Conservation (phyloP, 2,329 filamentous ascomycete species). For the Cercospora canescens region DNA sequence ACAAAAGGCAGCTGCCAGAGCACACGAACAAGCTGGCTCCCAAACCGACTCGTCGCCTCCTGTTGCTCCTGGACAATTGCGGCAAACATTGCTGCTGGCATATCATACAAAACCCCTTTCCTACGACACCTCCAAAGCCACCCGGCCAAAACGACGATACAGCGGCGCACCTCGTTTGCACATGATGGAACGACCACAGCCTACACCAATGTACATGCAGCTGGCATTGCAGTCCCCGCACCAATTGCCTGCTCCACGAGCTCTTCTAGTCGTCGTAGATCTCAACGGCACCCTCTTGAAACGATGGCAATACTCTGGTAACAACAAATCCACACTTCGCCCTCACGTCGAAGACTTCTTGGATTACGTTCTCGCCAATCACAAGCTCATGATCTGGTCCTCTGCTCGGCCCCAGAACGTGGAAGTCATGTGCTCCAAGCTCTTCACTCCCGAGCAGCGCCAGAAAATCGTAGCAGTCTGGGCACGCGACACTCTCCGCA, state of each 20-base stretch:
- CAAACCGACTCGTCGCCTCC: not conserved
- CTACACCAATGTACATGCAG: constrained; percentile 24
- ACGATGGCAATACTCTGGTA: constrained; percentile 51
- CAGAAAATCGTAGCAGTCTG: constrained; percentile 67
- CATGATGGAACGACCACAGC: constrained; percentile 26
- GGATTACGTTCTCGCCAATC: constrained; percentile 69
- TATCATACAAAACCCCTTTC: not conserved
- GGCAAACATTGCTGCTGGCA: not conserved
- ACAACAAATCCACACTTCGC: constrained; percentile 53
- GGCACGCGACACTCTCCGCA: constrained; percentile 74
- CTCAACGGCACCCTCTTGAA: constrained; percentile 88
- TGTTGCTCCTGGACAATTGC: not conserved
- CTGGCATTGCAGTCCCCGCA: constrained; percentile 16
- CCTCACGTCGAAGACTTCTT: constrained; percentile 71
- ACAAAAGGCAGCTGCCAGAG: not conserved
- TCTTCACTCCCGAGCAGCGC: constrained; percentile 60
- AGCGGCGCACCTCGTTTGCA: constrained; percentile 2
- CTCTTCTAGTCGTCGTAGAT: constrained; percentile 80
- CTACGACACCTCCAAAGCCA: not conserved
- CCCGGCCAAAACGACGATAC: not conserved
- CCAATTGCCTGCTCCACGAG: constrained; percentile 19
- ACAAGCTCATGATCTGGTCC: constrained; percentile 87
- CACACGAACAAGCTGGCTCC: not conserved
- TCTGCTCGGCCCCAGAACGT: constrained; percentile 78
- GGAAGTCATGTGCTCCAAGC: constrained; percentile 61